Percentiles rank a stretch among this genome's conserved stretches.
Evolutionary conservation across 768 basidiomycete genomes (phyloP).

Genomic region (Boletus pseudopeckii): DNA sequence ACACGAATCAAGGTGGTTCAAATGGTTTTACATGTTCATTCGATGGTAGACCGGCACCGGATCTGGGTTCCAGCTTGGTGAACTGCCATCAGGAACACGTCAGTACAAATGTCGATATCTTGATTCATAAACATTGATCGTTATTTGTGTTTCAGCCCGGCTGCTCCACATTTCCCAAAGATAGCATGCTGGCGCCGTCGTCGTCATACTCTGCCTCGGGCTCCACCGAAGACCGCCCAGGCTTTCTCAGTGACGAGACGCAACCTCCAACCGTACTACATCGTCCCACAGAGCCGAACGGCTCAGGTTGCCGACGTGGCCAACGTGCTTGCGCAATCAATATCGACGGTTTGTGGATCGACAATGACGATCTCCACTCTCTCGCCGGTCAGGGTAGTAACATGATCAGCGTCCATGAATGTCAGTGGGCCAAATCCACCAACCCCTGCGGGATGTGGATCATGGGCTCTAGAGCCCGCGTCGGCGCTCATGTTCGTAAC

Average conservation of each 20-base stretch:
- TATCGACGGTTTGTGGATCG: slow-evolving; percentile 1
- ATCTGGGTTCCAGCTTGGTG: background rate
- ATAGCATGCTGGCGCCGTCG: background rate
- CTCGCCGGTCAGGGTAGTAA: background rate
- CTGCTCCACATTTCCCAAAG: background rate
- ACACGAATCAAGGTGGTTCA: background rate
- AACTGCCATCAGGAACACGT: background rate
- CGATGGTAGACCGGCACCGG: background rate
- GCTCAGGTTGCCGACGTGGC: background rate
- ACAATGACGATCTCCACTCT: slow-evolving; percentile 1
- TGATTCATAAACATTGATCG: background rate
- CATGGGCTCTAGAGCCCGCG: background rate
- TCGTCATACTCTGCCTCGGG: too few relatives aligned
- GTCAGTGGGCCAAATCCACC: slow-evolving; percentile 1
- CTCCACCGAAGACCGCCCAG: background rate
- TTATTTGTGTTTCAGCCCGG: background rate
- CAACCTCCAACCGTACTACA: background rate
- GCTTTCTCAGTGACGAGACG: too few relatives aligned
- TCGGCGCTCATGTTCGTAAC: slow-evolving; percentile 3
- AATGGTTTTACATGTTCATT: background rate
- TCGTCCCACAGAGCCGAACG: background rate
- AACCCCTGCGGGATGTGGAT: slow-evolving; percentile 11
- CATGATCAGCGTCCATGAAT: slow-evolving; percentile 1
- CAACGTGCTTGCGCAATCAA: background rate
- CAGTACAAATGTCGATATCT: background rate